phyloP scores from a whole-genome alignment of 257 asterid genomes.

The Solanum clarkiae region DNA sequence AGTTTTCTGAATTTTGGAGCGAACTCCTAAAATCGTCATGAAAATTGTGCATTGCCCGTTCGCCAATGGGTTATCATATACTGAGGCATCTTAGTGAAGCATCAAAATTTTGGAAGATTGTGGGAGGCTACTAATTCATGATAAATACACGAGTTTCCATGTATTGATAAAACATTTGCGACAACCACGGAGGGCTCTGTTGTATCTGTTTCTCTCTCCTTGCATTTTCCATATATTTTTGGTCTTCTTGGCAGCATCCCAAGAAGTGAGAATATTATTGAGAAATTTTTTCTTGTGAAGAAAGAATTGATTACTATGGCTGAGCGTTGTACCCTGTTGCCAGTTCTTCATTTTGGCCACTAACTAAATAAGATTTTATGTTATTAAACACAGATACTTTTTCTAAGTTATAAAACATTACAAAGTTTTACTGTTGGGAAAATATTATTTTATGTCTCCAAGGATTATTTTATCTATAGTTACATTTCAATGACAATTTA shows the following conservation, averaged over 20 bases:
- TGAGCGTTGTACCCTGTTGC: neutral
- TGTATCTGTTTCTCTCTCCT: neutral
- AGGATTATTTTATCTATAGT: no score
- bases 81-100: constrained; percentile 30
- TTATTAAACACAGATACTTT: no score
- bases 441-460: no score
- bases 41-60: constrained; percentile 14
- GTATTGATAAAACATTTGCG: neutral
- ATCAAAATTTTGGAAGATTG: constrained; percentile 59
- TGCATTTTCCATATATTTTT: neutral
- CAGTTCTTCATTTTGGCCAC: neutral
- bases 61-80: constrained; percentile 2
- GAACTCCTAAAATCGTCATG: constrained; percentile 24
- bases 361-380: no score
- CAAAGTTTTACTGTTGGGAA: no score
- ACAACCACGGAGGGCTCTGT: neutral
- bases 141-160: neutral
- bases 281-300: neutral
- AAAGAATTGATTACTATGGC: neutral
- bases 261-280: neutral
- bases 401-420: no score
- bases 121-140: constrained; percentile 1
- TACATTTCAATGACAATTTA: no score
- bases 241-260: neutral
- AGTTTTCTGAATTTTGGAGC: constrained; percentile 20